These are phyloP conservation scores for Trichoderma erinaceum DNA, from an alignment of 495 filamentous ascomycete genomes.

Conservation along the genomic window DNA sequence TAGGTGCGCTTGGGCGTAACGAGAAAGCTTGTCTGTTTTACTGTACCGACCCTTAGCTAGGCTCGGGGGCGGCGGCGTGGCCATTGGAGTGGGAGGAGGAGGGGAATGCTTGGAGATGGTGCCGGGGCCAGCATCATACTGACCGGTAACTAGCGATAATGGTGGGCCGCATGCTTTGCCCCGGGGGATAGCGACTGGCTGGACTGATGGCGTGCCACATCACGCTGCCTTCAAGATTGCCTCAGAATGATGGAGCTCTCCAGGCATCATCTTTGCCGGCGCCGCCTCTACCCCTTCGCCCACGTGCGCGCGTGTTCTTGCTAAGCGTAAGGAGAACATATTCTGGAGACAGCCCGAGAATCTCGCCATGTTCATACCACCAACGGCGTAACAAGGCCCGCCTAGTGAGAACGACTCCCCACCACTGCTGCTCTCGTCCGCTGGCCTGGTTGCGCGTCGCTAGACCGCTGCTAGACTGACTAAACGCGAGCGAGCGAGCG, in stretches of 20 bases:
- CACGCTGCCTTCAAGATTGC: not conserved
- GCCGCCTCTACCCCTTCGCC: not conserved
- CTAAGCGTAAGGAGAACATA: not conserved
- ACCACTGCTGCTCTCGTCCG: not conserved
- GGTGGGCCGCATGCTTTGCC: constrained; percentile 12
- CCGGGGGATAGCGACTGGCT: constrained; percentile 6
- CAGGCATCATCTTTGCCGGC: not conserved
- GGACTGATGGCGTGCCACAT: constrained; percentile 6
- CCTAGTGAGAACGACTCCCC: constrained; percentile 1
- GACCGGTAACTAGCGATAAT: not conserved
- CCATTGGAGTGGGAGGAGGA: not conserved
- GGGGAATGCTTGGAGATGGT: not conserved
- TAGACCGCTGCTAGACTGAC: constrained; percentile 10
- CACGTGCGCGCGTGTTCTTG: not conserved
- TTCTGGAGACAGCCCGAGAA: not conserved
- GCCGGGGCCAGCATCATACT: not conserved
- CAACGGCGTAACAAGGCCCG: not conserved
- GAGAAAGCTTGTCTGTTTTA: constrained; percentile 3
- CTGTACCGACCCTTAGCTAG: not conserved
- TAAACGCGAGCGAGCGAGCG: not conserved
- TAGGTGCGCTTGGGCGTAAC: constrained; percentile 7
- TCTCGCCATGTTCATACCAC: constrained; percentile 6
- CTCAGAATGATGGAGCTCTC: constrained; percentile 4
- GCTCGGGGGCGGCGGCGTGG: not conserved
- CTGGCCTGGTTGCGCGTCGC: constrained; percentile 9